phyloP scores from a whole-genome alignment of 2,329 filamentous ascomycete genomes.

The Byssoonygena ceratinophila region DNA sequence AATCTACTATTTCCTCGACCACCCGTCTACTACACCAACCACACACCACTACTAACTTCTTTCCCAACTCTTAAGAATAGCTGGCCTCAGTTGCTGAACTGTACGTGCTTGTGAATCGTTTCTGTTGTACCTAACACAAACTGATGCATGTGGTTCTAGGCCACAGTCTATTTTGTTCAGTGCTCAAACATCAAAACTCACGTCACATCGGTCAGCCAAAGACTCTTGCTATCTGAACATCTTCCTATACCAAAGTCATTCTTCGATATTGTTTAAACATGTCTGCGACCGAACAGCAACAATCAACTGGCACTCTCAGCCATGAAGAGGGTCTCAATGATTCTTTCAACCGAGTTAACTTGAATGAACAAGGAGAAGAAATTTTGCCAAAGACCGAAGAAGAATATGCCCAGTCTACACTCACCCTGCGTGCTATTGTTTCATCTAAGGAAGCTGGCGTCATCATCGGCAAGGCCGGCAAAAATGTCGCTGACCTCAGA shows the following conservation, averaged over 20 bases:
- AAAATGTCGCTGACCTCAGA: constrained; percentile 93
- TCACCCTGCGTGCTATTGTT: constrained; percentile 93
- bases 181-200: neutral
- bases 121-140: neutral
- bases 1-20: neutral
- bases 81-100: neutral
- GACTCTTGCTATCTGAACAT: neutral
- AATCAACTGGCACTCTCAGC: constrained; percentile 37
- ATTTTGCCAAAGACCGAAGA: constrained; percentile 83
- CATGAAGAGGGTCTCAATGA: constrained; percentile 53
- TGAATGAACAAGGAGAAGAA: constrained; percentile 58
- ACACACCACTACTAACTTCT: neutral
- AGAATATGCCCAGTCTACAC: constrained; percentile 83
- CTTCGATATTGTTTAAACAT: constrained; percentile 34
- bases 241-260: neutral
- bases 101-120: neutral
- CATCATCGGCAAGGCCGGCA: constrained; percentile 96
- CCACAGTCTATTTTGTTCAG: neutral
- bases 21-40: neutral
- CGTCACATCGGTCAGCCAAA: neutral
- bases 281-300: constrained; percentile 46
- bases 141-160: neutral
- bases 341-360: constrained; percentile 54
- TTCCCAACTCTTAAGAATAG: neutral
- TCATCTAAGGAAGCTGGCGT: constrained; percentile 98